These are phyloP conservation scores for Sphaerostilbella broomeana DNA, from an alignment of 2,329 filamentous ascomycete genomes.

Conservation along the genomic window DNA sequence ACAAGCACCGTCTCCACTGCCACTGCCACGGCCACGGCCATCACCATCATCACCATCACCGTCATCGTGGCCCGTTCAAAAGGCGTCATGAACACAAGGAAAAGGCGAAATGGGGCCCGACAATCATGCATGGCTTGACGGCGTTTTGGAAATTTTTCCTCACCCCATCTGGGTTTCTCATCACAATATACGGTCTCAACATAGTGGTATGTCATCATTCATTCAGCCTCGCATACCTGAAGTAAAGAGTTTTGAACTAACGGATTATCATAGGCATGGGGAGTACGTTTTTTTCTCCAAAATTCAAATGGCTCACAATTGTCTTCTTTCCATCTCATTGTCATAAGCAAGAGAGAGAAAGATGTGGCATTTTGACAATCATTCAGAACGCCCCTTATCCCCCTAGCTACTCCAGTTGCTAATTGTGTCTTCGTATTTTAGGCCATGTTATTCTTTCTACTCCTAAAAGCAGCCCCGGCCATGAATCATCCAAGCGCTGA, in stretches of 20 bases:
- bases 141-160: conserved; percentile 26
- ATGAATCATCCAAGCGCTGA: conserved; percentile 69
- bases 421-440: conserved; percentile 7
- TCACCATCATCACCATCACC: conserved; percentile 13
- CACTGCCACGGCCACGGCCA: too few relatives aligned
- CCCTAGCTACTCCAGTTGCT: too few relatives aligned
- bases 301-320: not conserved
- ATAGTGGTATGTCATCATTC: conserved; percentile 20
- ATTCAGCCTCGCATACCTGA: not conserved
- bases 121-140: conserved; percentile 19
- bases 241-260: not conserved
- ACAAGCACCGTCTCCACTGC: too few relatives aligned
- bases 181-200: conserved; percentile 25
- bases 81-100: conserved; percentile 16
- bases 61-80: conserved; percentile 15
- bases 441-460: conserved; percentile 26
- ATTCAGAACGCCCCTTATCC: too few relatives aligned
- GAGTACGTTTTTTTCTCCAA: not conserved
- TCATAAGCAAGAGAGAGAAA: too few relatives aligned
- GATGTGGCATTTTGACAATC: too few relatives aligned
- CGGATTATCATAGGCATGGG: not conserved
- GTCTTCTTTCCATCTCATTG: too few relatives aligned
- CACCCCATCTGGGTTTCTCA: conserved; percentile 23
- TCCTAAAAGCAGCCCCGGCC: conserved; percentile 38
- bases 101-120: conserved; percentile 21